Evolutionary conservation across 352 stramenopile genomes (phyloP), one percentile per base, ranked within the genome.

Genomic region (Poterioochromonas sp.): DNA sequence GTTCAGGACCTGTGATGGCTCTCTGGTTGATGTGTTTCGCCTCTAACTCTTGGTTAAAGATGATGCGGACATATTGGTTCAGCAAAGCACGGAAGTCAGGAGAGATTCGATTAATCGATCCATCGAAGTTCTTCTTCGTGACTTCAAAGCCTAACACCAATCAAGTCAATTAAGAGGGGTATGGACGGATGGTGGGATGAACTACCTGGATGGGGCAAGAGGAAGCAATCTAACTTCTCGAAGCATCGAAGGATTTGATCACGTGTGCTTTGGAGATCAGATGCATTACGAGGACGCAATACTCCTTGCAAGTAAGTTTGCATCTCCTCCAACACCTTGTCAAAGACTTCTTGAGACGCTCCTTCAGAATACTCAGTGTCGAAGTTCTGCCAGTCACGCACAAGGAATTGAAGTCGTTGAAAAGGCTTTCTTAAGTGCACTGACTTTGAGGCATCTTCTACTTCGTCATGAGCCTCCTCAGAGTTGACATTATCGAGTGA

Each of bases 311-410:
- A 90, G 83, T 98, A 98, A 76, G 89, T 83, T 68, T 91, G 85
- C 93, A 98, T 98, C n/a, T 65, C 54, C 26, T 65, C 54, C 3
- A 5, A 22, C 11, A 65, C 54, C n/a, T 65, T 39, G 11, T 39
- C 3, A 65, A 35, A 65, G 8, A 65, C 54, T 65, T 65, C 54
- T 29, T 65, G 8, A 39, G 86, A 81, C 18, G 91, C 86, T 79
- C 94, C 93, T 79, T 93, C 88, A 18, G 88, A 85, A 65, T 95
- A 78, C 83, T 96, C 87, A 88, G 90, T 82, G 85, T 96, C 93
- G 80, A 97, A 97, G 80, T 97, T 93, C 83, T 98, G 93, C 93
- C 94, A 99, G 86, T 99, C 95, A 39, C 96, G 91, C 76, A 99
- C 94, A 22, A 99, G 84, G 76, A 99, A 98, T 84, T 98, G 93